Conservation (phyloP, 805 yeast genomes). For the Suhomyces pyralidae region DNA sequence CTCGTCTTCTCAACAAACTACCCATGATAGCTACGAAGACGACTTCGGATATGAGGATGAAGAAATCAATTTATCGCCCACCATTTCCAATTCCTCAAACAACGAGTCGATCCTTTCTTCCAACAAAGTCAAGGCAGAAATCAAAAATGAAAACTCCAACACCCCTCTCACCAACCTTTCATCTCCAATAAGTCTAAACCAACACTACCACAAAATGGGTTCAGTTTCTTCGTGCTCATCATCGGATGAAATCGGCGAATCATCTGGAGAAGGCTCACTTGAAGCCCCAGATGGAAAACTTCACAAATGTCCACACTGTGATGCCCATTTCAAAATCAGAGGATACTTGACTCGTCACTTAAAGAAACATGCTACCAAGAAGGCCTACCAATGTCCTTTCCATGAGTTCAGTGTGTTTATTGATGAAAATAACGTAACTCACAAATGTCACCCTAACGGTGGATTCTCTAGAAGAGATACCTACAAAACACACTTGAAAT, state of each 20-base stretch:
- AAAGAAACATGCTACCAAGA: conserved; percentile 48
- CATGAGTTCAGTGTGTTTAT: conserved; percentile 35
- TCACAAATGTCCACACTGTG: conserved; percentile 49
- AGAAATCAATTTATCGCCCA: conserved; percentile 29
- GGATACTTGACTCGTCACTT: conserved; percentile 55
- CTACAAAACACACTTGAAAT: conserved; percentile 54
- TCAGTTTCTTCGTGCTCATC: conserved; percentile 6
- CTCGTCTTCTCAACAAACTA: neutral
- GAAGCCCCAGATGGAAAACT: conserved; percentile 16
- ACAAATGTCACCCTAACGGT: conserved; percentile 55
- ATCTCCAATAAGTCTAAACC: conserved; percentile 24
- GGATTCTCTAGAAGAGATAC: conserved; percentile 61
- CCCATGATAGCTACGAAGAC: neutral
- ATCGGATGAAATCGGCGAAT: conserved; percentile 12
- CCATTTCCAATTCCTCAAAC: conserved; percentile 35
- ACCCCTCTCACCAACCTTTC: conserved; percentile 32
- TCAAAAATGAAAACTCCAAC: conserved; percentile 14
- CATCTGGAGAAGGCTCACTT: conserved; percentile 6
- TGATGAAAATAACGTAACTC: conserved; percentile 39
- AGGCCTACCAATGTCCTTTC: conserved; percentile 57
- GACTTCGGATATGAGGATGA: conserved; percentile 7
- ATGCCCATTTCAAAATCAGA: conserved; percentile 47
- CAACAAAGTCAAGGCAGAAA: conserved; percentile 7
- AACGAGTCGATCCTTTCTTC: conserved; percentile 27
- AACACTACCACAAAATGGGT: conserved; percentile 3